These are phyloP conservation scores for Ganoderma lucidum DNA, from an alignment of 1,284 basidiomycete species.

Conservation along the genomic window DNA sequence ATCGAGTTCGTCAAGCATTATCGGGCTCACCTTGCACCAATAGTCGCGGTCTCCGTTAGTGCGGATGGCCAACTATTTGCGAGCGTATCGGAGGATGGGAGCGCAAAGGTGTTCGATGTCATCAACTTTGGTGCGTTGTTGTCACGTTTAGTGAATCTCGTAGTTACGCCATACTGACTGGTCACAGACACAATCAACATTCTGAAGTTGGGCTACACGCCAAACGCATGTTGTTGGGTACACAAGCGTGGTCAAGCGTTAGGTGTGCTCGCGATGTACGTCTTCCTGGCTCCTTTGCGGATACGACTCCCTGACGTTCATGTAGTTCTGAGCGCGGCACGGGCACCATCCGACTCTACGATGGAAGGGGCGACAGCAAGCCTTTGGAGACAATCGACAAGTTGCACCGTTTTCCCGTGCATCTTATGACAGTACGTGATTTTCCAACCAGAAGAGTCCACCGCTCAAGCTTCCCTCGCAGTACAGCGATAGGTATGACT, in stretches of 20 bases:
- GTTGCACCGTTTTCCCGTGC: constrained; percentile 89
- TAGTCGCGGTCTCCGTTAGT: constrained; percentile 86
- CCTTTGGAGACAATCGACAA: constrained; percentile 80
- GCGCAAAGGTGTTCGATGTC: constrained; percentile 96
- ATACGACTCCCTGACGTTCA: constrained; percentile 35
- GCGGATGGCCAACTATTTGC: constrained; percentile 94
- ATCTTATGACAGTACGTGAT: constrained; percentile 84
- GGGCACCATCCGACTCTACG: constrained; percentile 88
- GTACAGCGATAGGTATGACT: constrained; percentile 93
- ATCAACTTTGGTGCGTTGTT: constrained; percentile 63
- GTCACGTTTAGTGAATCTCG: background rate
- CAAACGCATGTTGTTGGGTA: constrained; percentile 93
- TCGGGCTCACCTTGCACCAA: constrained; percentile 87
- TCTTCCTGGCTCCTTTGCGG: constrained; percentile 19
- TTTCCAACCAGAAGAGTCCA: background rate
- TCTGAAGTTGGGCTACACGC: constrained; percentile 86
- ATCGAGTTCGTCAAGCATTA: constrained; percentile 96
- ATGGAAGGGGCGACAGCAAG: constrained; percentile 86
- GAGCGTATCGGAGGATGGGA: constrained; percentile 86
- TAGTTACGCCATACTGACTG: background rate
- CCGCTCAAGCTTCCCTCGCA: constrained; percentile 42
- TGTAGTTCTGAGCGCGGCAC: constrained; percentile 81
- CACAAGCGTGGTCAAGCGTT: constrained; percentile 90
- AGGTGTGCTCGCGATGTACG: constrained; percentile 88
- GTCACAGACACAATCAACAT: constrained; percentile 97